Evolutionary conservation across 495 filamentous ascomycete genomes (phyloP), one percentile per base, ranked within the genome.

Genomic region (Oidiodendron maius): DNA sequence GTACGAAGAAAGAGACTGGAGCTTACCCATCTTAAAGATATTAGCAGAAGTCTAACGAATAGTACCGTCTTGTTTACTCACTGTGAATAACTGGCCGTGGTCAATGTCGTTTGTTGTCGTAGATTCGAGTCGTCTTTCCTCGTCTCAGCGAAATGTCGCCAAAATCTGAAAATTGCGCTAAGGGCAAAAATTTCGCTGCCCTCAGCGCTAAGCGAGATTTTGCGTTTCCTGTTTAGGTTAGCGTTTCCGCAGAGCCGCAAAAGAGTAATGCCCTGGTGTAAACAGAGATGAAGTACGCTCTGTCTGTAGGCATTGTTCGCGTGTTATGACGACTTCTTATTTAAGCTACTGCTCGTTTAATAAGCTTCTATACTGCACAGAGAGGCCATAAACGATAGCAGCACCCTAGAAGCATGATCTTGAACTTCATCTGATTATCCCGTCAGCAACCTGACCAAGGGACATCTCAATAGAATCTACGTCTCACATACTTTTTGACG

Each of bases 81-180:
- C 75, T 77, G 65, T 78, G 55, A 55, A 32, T 51, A 17, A 25
- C 55, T 68, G 67, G 71, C 69, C 20, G 71, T 71, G 68, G 72
- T 68, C 71, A 68, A 70, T 65, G 71, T 75, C 66, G 66, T 70
- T 66, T 63, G 69, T 66, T 72, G 67, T 65, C 68, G 60, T 62
- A 15, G 26, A 5, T 30, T 30, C 12, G 26, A 30, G 12, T 30
- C 12, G 26, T 30, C n/a, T n/a, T n/a, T n/a, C 26, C 26, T 30
- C 26, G 5, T 12, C 12, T 30, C 26, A 12, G 12, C 12, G 12
- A 30, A 30, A 5, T 30, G 26, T 30, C 26, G 26, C 26, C 26
- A 30, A 30, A 30, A 5, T 30, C 26, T 30, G 26, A 30, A 30
- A 17, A 40, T 40, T 17, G 20, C 3, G 20, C n/a, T 18, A 4